phyloP scores from a whole-genome alignment of 2,329 filamentous ascomycete species.

The Cryoendolithus antarcticus region DNA sequence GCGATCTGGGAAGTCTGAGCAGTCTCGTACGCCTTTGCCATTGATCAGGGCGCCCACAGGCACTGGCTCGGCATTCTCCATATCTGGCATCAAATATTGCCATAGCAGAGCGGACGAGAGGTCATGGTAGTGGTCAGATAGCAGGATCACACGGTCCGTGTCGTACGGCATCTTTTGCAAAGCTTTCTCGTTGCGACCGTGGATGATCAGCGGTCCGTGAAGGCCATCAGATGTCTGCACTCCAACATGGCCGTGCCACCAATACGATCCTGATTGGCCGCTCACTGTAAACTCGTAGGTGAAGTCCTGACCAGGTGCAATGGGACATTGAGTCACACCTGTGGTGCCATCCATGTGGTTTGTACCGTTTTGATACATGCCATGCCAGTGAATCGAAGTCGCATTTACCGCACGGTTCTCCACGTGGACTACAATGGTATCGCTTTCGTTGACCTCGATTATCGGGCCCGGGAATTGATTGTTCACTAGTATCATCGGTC shows the following conservation, averaged over 20 bases:
- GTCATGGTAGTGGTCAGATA: conserved; percentile 59
- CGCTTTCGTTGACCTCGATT: conserved; percentile 43
- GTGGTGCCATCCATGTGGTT: conserved; percentile 55
- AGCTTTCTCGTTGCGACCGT: conserved; percentile 35
- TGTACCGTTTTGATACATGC: conserved; percentile 56
- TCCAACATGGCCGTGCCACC: conserved; percentile 52
- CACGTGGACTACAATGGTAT: conserved; percentile 54
- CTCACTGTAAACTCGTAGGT: conserved; percentile 49
- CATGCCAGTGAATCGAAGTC: conserved; percentile 56
- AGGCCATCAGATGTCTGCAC: conserved; percentile 49
- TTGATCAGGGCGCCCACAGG: conserved; percentile 34
- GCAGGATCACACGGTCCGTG: conserved; percentile 48
- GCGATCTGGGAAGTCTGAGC: conserved; percentile 23
- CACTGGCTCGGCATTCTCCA: conserved; percentile 45
- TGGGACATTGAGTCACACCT: conserved; percentile 51
- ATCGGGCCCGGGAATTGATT: conserved; percentile 28
- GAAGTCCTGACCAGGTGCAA: conserved; percentile 44
- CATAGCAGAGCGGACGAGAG: conserved; percentile 34
- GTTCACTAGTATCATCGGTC: conserved; percentile 31
- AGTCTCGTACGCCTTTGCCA: conserved; percentile 27
- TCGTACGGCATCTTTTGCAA: conserved; percentile 31
- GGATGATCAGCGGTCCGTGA: conserved; percentile 48
- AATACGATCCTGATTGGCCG: conserved; percentile 35
- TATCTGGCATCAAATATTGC: conserved; percentile 39
- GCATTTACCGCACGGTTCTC: conserved; percentile 48